Conservation (phyloP, 225 moss, liverwort and hornwort genomes). For the Polytrichum formosum region DNA sequence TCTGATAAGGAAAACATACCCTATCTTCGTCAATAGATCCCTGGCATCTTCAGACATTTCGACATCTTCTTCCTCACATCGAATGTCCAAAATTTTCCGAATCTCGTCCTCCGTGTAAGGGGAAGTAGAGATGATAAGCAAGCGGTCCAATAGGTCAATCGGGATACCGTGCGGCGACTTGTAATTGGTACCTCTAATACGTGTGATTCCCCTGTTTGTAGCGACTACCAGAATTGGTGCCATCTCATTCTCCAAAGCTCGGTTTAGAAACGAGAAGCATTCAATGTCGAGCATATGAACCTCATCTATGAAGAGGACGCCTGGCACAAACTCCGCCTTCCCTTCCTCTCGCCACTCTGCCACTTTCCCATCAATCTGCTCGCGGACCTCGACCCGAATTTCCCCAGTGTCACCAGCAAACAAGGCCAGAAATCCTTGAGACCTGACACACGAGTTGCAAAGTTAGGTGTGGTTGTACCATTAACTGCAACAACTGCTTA, state of each 20-base stretch:
- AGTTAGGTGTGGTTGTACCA: too few species aligned
- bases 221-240: conserved; percentile 82
- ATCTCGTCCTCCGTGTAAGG: conserved; percentile 73
- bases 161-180: conserved; percentile 84
- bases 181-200: conserved; percentile 78
- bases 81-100: conserved; percentile 70
- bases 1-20: conserved; percentile 20
- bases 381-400: conserved; percentile 80
- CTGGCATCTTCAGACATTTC: conserved; percentile 76
- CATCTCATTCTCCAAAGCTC: conserved; percentile 80
- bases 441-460: conserved; percentile 18
- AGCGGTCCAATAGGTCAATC: conserved; percentile 70
- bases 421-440: conserved; percentile 81
- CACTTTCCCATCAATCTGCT: conserved; percentile 81
- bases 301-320: conserved; percentile 84
- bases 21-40: conserved; percentile 75
- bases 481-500: too few species aligned
- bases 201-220: conserved; percentile 82
- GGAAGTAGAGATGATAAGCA: conserved; percentile 74
- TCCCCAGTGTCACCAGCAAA: conserved; percentile 89
- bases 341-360: conserved; percentile 79
- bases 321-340: conserved; percentile 68
- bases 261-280: conserved; percentile 79
- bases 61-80: conserved; percentile 84
- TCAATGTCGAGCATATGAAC: conserved; percentile 93